A percentile compares a stretch with the other conserved stretches of the same genome.
phyloP scores from a whole-genome alignment of 2,329 filamentous ascomycete species.

The Colletotrichum liaoningense region DNA sequence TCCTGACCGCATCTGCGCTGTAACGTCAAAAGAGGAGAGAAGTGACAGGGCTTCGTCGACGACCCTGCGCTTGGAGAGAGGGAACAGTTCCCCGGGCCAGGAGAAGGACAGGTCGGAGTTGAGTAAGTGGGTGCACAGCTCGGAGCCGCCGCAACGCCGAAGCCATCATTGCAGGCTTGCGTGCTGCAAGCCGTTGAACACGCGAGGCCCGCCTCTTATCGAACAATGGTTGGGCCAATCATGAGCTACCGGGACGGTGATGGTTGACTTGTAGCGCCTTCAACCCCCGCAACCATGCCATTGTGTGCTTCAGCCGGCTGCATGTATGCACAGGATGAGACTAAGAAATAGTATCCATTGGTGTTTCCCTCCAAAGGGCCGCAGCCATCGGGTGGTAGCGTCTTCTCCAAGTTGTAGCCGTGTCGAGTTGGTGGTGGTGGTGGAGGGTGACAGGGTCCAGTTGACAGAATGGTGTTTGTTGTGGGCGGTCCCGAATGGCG shows the following conservation, averaged over 20 bases:
- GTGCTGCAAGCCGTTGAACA: slow-evolving; percentile 19
- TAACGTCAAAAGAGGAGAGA: not conserved
- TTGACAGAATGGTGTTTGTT: not conserved
- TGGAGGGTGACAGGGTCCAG: not conserved
- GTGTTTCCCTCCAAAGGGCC: not conserved
- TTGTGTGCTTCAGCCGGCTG: slow-evolving; percentile 3
- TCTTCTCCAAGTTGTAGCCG: not conserved
- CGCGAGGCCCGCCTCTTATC: slow-evolving; percentile 3
- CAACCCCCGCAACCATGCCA: slow-evolving; percentile 22
- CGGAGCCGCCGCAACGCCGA: slow-evolving; percentile 7
- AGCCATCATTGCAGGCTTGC: not conserved
- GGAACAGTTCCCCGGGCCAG: slow-evolving; percentile 10
- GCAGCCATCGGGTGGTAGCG: slow-evolving; percentile 16
- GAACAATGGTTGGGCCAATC: slow-evolving; percentile 7
- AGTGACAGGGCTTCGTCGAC: not conserved
- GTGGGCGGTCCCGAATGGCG: slow-evolving; percentile 21
- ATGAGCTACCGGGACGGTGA: not conserved
- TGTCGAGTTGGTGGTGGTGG: not conserved
- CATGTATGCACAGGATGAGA: slow-evolving; percentile 13
- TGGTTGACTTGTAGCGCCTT: not conserved
- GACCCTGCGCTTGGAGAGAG: not conserved
- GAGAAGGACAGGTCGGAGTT: not conserved
- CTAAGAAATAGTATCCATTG: not conserved
- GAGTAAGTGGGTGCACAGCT: not conserved
- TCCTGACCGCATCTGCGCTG: not conserved